phyloP scores from a whole-genome alignment of 257 asterid species.

The Echites panduratus region DNA sequence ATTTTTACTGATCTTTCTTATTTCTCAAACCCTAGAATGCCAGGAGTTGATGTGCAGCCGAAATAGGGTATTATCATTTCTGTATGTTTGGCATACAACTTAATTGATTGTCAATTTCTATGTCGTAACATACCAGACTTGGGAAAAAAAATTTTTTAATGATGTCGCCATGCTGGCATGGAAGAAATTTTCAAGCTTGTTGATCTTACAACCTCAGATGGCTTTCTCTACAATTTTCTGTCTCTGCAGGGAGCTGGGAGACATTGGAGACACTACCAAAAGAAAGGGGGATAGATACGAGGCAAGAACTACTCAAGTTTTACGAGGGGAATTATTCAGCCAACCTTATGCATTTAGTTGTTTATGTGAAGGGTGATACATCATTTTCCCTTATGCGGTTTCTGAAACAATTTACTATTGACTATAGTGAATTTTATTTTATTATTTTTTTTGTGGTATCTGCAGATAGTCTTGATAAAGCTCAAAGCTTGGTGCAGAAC shows the following conservation, averaged over 20 bases:
- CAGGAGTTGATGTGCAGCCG: neutral
- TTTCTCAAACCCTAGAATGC: neutral
- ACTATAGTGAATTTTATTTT: conserved; percentile 11
- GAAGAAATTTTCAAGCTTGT: too few relatives aligned
- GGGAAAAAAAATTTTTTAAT: neutral
- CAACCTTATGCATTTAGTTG: conserved; percentile 89
- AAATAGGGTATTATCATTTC: neutral
- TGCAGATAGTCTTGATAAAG: conserved; percentile 73
- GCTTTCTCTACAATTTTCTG: neutral
- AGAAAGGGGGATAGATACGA: conserved; percentile 77
- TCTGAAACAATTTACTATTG: conserved; percentile 17
- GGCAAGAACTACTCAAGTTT: conserved; percentile 77
- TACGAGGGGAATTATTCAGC: conserved; percentile 84
- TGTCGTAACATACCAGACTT: neutral
- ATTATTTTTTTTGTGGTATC: conserved; percentile 12
- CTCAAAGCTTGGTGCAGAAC: conserved; percentile 65
- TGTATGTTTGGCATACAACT: neutral
- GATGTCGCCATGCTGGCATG: neutral
- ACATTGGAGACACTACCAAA: conserved; percentile 88
- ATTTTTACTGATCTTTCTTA: neutral
- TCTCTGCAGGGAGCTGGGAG: conserved; percentile 77
- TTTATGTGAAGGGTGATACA: conserved; percentile 73
- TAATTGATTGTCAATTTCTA: neutral
- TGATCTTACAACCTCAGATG: neutral
- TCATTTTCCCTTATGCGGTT: conserved; percentile 19